Evolutionary conservation across 805 yeast species (phyloP).

Genomic region (Candida manassasensis): DNA sequence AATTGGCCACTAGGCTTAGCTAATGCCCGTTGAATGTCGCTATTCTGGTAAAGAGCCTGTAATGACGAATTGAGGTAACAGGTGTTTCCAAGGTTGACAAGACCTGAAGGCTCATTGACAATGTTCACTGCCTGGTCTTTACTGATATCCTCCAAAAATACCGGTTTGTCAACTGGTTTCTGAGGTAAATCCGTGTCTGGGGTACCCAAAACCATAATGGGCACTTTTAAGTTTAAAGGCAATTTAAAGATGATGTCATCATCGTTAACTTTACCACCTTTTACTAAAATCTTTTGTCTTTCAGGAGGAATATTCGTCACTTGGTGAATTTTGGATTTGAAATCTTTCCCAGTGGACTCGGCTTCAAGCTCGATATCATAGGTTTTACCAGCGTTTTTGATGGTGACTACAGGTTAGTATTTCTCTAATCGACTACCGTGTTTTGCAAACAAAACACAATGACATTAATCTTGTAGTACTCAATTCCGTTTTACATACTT

Average conservation of each 20-base stretch:
- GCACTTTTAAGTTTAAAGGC: conserved; percentile 58
- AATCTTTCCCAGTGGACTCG: conserved; percentile 50
- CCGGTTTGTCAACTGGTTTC: conserved; percentile 49
- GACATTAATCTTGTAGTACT: too few relatives aligned
- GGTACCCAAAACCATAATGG: conserved; percentile 87
- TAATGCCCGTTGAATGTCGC: conserved; percentile 37
- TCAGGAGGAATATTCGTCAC: conserved; percentile 80
- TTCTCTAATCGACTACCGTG: too few relatives aligned
- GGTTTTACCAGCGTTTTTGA: conserved; percentile 41
- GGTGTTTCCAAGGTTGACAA: conserved; percentile 69
- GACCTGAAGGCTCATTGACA: conserved; percentile 56
- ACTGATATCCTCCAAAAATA: conserved; percentile 67
- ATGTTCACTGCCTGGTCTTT: conserved; percentile 33
- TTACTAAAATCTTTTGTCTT: conserved; percentile 85
- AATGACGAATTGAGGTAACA: conserved; percentile 71
- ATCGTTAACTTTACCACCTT: conserved; percentile 83
- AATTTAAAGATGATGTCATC: conserved; percentile 51
- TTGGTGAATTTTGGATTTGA: conserved; percentile 66
- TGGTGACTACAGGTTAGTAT: conserved; percentile 16
- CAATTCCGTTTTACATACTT: too few relatives aligned
- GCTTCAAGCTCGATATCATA: conserved; percentile 42
- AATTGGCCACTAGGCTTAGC: conserved; percentile 9
- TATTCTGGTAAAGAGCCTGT: conserved; percentile 48
- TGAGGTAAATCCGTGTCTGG: conserved; percentile 60
- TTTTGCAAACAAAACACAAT: too few relatives aligned